Percentiles rank a stretch among this genome's conserved stretches.
Conservation (phyloP, 1,284 basidiomycete species). For the Malassezia pachydermatis region DNA sequence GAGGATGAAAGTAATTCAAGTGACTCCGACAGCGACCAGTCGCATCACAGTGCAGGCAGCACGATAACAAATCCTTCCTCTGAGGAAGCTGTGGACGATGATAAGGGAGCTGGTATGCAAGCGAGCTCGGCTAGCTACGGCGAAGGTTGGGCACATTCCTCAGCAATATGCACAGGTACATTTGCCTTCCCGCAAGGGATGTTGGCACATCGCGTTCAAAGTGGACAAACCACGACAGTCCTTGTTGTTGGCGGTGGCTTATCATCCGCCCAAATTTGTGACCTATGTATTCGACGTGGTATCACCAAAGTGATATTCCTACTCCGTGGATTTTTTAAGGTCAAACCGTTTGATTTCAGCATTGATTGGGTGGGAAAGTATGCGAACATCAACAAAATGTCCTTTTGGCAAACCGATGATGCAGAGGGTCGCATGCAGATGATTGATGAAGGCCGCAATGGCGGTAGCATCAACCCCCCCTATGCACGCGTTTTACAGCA, state of each 20-base stretch:
- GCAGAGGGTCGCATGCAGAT: conserved; percentile 24
- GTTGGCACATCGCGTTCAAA: conserved; percentile 1
- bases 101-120: background rate
- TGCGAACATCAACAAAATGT: conserved; percentile 39
- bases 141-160: conserved; percentile 44
- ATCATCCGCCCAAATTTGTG: conserved; percentile 48
- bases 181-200: conserved; percentile 11
- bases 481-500: conserved; percentile 32
- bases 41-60: background rate
- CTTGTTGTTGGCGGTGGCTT: conserved; percentile 49
- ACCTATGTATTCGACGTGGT: conserved; percentile 37
- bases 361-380: conserved; percentile 42
- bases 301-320: conserved; percentile 43
- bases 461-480: conserved; percentile 45
- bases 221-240: conserved; percentile 17
- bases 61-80: background rate
- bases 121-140: conserved; percentile 7
- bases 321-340: conserved; percentile 41
- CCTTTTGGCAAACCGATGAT: conserved; percentile 43
- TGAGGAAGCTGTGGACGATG: background rate
- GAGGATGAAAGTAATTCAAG: background rate
- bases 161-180: conserved; percentile 29
- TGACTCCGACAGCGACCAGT: background rate
- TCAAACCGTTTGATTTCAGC: conserved; percentile 46
- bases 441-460: conserved; percentile 37